These are phyloP conservation scores for Candida arabinofermentans DNA, from an alignment of 805 yeast genomes.

Conservation along the genomic window DNA sequence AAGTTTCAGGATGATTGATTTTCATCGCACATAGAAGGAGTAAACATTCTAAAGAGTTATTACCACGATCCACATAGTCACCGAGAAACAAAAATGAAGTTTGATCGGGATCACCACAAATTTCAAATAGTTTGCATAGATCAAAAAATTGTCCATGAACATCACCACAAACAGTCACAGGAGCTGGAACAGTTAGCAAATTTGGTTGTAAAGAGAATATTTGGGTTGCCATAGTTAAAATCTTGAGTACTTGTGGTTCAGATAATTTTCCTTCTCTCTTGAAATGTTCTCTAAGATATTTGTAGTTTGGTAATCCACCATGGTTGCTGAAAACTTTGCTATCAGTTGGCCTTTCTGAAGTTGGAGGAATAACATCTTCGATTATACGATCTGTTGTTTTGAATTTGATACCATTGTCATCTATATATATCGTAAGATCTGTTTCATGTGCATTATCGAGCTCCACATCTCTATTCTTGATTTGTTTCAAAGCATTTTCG, in stretches of 20 bases:
- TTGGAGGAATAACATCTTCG: constrained; percentile 59
- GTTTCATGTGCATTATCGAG: background rate
- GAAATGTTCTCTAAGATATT: constrained; percentile 70
- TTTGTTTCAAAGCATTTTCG: constrained; percentile 33
- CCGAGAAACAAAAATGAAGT: constrained; percentile 84
- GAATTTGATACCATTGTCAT: constrained; percentile 47
- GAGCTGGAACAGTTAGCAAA: constrained; percentile 77
- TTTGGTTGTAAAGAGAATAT: constrained; percentile 72
- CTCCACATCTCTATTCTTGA: constrained; percentile 15
- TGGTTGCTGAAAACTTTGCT: constrained; percentile 55
- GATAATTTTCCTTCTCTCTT: constrained; percentile 74
- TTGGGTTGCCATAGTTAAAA: constrained; percentile 61
- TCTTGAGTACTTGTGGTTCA: constrained; percentile 64
- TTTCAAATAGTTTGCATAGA: constrained; percentile 83
- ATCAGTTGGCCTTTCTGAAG: constrained; percentile 59
- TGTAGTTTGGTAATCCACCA: constrained; percentile 68
- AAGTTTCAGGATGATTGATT: constrained; percentile 64
- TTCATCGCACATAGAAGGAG: constrained; percentile 76
- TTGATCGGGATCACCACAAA: constrained; percentile 80
- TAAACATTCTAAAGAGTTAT: constrained; percentile 79
- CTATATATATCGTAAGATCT: constrained; percentile 5
- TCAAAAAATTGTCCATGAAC: constrained; percentile 96
- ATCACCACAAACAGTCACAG: constrained; percentile 95
- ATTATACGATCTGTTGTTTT: constrained; percentile 56
- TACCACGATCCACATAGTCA: constrained; percentile 94